A percentile compares a stretch with the other conserved stretches of the same genome.
Conservation (phyloP, 345 rosid genomes). For the Hypericum androsaemum region DNA sequence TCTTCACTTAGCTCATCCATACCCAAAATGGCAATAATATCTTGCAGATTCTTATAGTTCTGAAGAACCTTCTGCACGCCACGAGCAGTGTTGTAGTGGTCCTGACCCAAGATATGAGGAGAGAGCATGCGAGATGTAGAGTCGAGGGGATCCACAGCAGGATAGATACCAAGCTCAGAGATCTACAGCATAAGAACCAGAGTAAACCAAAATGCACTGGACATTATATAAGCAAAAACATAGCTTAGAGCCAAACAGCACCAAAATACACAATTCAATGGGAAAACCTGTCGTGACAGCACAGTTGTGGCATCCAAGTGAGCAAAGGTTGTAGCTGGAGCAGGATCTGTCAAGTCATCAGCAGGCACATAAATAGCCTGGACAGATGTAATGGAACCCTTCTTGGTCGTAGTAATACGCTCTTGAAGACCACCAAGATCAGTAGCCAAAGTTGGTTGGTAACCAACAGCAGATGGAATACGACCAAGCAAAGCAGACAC, state of each 20-base stretch:
- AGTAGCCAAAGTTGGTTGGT: slow-evolving; percentile 96
- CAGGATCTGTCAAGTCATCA: slow-evolving; percentile 99
- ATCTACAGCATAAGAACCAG: not conserved
- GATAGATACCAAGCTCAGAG: slow-evolving; percentile 7
- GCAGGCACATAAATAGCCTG: slow-evolving; percentile 99
- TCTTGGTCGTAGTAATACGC: slow-evolving; percentile 97
- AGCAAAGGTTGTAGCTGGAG: slow-evolving; percentile 95
- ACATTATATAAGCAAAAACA: too few species aligned
- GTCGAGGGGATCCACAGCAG: slow-evolving; percentile 18
- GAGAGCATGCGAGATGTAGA: slow-evolving; percentile 8
- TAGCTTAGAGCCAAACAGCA: too few species aligned
- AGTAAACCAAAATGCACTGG: not conserved
- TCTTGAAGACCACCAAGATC: slow-evolving; percentile 99
- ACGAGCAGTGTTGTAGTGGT: slow-evolving; percentile 35
- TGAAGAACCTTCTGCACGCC: slow-evolving; percentile 97
- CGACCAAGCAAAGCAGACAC: slow-evolving; percentile 35
- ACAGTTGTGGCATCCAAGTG: slow-evolving; percentile 99
- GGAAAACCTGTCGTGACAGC: slow-evolving; percentile 78
- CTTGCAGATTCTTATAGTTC: slow-evolving; percentile 97
- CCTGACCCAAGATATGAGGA: slow-evolving; percentile 6
- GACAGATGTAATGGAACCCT: slow-evolving; percentile 94
- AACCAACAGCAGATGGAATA: slow-evolving; percentile 99
- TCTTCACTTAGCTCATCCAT: slow-evolving; percentile 91
- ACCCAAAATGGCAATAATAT: slow-evolving; percentile 97
- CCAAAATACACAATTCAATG: not conserved